Conservation (phyloP, 768 basidiomycete genomes). For the Lentinus tigrinus region DNA sequence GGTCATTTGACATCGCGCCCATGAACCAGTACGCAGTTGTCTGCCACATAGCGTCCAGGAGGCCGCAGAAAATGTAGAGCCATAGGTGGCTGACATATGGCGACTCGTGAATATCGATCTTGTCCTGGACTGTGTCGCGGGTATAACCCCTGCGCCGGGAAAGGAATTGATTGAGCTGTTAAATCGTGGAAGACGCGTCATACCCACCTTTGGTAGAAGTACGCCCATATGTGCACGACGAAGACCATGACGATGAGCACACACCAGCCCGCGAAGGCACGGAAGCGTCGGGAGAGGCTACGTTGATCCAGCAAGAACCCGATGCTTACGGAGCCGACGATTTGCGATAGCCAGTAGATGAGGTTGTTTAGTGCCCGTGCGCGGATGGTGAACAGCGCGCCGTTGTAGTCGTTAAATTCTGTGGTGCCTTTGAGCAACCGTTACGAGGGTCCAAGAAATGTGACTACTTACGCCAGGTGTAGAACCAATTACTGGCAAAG, state of each 20-base stretch:
- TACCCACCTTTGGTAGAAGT: slow-evolving; percentile 37
- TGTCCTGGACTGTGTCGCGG: slow-evolving; percentile 42
- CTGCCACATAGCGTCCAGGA: slow-evolving; percentile 86
- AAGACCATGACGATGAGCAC: slow-evolving; percentile 65
- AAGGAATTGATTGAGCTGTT: not conserved
- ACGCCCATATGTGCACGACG: slow-evolving; percentile 72
- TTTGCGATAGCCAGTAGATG: slow-evolving; percentile 79
- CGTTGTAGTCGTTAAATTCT: slow-evolving; percentile 83
- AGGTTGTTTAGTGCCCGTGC: slow-evolving; percentile 75
- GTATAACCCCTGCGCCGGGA: slow-evolving; percentile 49
- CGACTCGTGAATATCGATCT: slow-evolving; percentile 60
- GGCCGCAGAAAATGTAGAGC: slow-evolving; percentile 70
- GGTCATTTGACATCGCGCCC: slow-evolving; percentile 85
- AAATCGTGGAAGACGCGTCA: not conserved
- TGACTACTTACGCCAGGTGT: slow-evolving; percentile 71
- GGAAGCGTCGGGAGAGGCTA: slow-evolving; percentile 55
- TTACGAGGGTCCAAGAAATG: not conserved
- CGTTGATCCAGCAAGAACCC: slow-evolving; percentile 66
- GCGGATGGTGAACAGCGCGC: slow-evolving; percentile 77
- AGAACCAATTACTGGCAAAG: slow-evolving; percentile 82
- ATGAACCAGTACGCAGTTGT: slow-evolving; percentile 81
- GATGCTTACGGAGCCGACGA: slow-evolving; percentile 70
- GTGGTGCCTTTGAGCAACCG: slow-evolving; percentile 2
- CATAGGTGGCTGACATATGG: slow-evolving; percentile 55
- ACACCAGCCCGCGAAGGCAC: slow-evolving; percentile 70